Base-by-base conservation (phyloP, 2,329 filamentous ascomycete genomes). In the Phialocephala sp. region DNA sequence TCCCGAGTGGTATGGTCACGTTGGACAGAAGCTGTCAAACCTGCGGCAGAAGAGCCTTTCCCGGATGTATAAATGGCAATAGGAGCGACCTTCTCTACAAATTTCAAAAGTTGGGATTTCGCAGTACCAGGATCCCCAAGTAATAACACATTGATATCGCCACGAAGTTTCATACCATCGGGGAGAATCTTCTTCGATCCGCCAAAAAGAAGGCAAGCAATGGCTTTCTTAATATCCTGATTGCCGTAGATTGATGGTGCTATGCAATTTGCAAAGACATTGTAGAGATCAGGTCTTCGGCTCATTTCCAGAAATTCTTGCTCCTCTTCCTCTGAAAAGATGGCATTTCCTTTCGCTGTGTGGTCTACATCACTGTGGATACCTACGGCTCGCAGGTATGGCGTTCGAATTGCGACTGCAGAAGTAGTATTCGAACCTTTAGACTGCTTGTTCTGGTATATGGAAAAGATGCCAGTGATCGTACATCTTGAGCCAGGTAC, bases 61-160 rank as follows among this genome's bases (percentile, higher is more conserved):
- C 95, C 95, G 5, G 95, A 99, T 0, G 95, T 99, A 81, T 99
- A 99, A 72, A 99, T 97, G 45, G 95, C 94, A 68, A 98, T 97
- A 1, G 95, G 95, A 1, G 95, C 92, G 8, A 92, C 94, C 77
- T 97, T 97, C 77, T 98, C 94, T 6, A 98, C 95, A 76, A 98
- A 99, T 77, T 99, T 99, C 47, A 99, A 83, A 8, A 99, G 82
- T 78, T 99, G 95, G 8, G 95, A 99, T 78, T 99, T 99, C 65
- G 95, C 95, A 1, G 95, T 99, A 87, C 95, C 95, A 0, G 95
- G 95, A 71, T 99, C 95, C 86, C 95, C 95, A 27, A 99, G 90
- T 32, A 99, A 86, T 14, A 99, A 86, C 4, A 99, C 94, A 78
- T 99, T 99, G 79, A 99, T 99, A 75, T 99, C 95, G 74, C 95